Evolutionary conservation across 371 early-diverging fungal genomes (phyloP), one percentile per base, ranked within the genome.

Genomic region (Mortierella sp.): DNA sequence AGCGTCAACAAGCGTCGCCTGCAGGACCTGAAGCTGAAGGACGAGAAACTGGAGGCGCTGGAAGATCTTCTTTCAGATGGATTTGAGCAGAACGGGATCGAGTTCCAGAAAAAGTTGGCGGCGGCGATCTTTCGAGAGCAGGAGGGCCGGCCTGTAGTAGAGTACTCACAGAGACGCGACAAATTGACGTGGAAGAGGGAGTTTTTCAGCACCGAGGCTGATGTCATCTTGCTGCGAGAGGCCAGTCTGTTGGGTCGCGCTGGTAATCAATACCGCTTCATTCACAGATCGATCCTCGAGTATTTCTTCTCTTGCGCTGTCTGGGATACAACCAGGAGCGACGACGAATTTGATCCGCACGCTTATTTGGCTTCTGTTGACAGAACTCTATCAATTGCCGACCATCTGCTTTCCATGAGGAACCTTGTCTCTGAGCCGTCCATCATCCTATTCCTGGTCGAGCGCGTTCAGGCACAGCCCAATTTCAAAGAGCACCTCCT

Each of bases 391-490:
- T 37, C 21, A 2, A 5, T 72, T 24, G 21, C 24, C 21, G 2
- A 34, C 9, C 73, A 72, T 54, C 73, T 54, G 26, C 40, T 74
- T 48, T 43, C 19, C 10, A 16, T 28, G 31, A 61, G 5, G 59
- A 74, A 19, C 13, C n/a, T 74, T 44, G 74, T 74, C 44, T 6
- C 31, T 0, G 74, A 74, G 59, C 50, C 31, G 16, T 59, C 74
- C 43, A 64, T 74, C 10, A 19, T 61, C 14, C 61, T 34, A 28
- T 74, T 74, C 46, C 50, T 74, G 1, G 61, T 13, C 19, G 74
- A 74, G 26, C 74, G 64, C 2, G 74, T 64, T 3, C 34, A 50
- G 19, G 8, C 1, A 0, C 37, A 64, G 9, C 5, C 43, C 24
- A 3, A 0, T 1, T 64, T 74, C 24, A 19, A 64, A 21, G 0